phyloP scores from a whole-genome alignment of 2,329 filamentous ascomycete species.

The Bipolaris zeicola region DNA sequence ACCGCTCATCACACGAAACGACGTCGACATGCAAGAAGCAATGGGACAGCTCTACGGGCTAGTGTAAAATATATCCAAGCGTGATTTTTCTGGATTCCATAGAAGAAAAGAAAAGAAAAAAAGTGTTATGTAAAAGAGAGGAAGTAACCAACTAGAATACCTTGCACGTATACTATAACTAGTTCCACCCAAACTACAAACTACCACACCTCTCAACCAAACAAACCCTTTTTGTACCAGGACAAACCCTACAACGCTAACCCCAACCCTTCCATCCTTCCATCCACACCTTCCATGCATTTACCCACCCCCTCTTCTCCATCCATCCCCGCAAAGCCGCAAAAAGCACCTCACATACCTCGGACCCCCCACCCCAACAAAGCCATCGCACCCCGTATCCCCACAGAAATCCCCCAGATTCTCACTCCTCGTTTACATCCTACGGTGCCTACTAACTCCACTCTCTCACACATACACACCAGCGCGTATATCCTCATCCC shows the following conservation, averaged over 20 bases:
- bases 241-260: too few species aligned
- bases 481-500: too few species aligned
- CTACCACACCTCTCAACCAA: too few species aligned
- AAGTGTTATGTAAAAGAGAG: too few species aligned
- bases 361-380: neutral
- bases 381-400: neutral
- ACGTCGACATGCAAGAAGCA: conserved; percentile 13
- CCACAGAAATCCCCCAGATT: neutral
- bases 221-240: too few species aligned
- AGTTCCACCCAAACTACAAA: too few species aligned
- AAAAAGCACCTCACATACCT: neutral
- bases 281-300: neutral
- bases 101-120: too few species aligned
- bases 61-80: neutral
- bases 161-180: too few species aligned
- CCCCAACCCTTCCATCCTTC: neutral
- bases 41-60: conserved; percentile 12
- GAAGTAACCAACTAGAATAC: too few species aligned
- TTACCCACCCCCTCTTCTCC: neutral
- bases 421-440: neutral
- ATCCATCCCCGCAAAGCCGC: neutral
- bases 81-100: too few species aligned
- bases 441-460: neutral
- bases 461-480: too few species aligned
- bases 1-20: conserved; percentile 4